Evolutionary conservation across 2,329 filamentous ascomycete genomes (phyloP), one percentile per base, ranked within the genome.

Genomic region (Penicillium sp.): DNA sequence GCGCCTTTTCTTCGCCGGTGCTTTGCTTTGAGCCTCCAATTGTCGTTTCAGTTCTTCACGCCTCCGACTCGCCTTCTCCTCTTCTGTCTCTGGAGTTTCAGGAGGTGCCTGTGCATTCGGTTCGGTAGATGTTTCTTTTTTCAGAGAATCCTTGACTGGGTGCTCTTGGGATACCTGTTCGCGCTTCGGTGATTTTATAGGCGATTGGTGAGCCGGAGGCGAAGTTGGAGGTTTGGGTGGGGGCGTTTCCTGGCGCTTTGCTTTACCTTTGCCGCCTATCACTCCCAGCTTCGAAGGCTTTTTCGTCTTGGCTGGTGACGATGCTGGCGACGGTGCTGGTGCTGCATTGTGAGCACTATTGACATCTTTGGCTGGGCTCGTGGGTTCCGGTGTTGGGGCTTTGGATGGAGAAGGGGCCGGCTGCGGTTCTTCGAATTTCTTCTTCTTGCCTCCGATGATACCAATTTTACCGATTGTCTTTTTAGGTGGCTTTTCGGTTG

Each of bases 21-120:
- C 78, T 57, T 80, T 81, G 23, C 77, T 75, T 61, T 79, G 80
- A 48, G 69, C 72, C 46, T 78, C 78, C 13, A 84, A 61, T 34
- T 79, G 71, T 15, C 78, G 72, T 63, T 84, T 85, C 54, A 87
- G 63, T 61, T 83, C 80, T 43, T 80, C 75, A 10, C 84, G 73
- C 58, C 79, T 84, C 47, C 77, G 72, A 54, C 83, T 73, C 3
- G 82, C 82, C 47, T 75, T 78, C 50, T 85, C 77, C 53, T 81
- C 72, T 8, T 78, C 77, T 2, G 78, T 77, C 50, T 60, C 51
- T 15, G 32, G 17, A 10, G n/a, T 1, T 21, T 17, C 6, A 12
- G 32, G n/a, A 5, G 52, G 49, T 24, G 57, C 51, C 50, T 46
- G 23, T 15, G 26, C 26, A 21, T 23, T 7, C 8, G 3, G 23